These are phyloP conservation scores for Cladophialophora bantiana DNA, from an alignment of 2,329 filamentous ascomycete species.

Conservation along the genomic window DNA sequence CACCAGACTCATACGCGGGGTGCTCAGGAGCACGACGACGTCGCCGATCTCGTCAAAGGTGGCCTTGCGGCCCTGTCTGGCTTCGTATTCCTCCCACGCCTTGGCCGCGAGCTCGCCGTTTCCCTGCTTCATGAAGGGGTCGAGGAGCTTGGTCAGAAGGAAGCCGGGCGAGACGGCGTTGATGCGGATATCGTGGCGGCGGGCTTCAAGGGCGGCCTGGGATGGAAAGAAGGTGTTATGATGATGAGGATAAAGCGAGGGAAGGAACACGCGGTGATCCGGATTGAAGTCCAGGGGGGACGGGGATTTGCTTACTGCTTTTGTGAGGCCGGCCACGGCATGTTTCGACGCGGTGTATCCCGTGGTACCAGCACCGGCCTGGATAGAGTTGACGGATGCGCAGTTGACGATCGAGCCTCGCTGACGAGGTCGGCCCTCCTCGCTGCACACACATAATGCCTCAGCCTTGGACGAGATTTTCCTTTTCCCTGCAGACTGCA, in stretches of 20 bases:
- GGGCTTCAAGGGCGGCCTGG: conserved; percentile 32
- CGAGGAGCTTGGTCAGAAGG: conserved; percentile 34
- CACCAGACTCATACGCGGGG: conserved; percentile 34
- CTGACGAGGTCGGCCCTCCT: conserved; percentile 30
- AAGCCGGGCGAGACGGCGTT: conserved; percentile 35
- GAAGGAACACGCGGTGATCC: neutral
- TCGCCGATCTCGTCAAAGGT: conserved; percentile 35
- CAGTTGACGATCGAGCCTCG: conserved; percentile 54
- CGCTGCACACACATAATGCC: conserved; percentile 6
- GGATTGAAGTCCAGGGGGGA: neutral
- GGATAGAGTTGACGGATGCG: conserved; percentile 37
- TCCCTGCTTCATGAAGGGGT: conserved; percentile 27
- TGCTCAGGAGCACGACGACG: conserved; percentile 33
- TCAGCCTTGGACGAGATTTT: conserved; percentile 4
- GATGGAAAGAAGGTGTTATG: neutral
- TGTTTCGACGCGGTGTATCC: conserved; percentile 36
- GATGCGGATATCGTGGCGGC: conserved; percentile 27
- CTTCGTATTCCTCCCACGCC: conserved; percentile 31
- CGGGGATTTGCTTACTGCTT: conserved; percentile 23
- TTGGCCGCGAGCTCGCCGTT: conserved; percentile 16
- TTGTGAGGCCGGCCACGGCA: conserved; percentile 35
- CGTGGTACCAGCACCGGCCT: conserved; percentile 32
- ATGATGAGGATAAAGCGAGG: neutral
- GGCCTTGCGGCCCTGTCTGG: conserved; percentile 33
- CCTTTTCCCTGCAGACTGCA: no score